Base-by-base conservation (phyloP, 148 eudicot species). In the Oxyria digyna region DNA sequence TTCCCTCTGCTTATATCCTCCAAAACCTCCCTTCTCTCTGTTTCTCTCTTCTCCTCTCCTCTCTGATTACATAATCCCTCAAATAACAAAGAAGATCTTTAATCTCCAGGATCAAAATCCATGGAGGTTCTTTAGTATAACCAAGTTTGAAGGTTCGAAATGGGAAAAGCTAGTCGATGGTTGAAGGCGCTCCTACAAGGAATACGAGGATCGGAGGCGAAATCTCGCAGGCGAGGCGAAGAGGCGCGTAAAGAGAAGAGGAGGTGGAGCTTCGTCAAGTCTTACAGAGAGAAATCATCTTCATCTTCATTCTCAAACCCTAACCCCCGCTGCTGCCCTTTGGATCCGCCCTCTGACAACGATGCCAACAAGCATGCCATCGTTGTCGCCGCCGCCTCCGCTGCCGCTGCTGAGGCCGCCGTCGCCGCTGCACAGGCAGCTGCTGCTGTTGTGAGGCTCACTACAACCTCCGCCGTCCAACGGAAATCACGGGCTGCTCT, bases 131-230 rank as follows among this genome's bases (percentile, higher is more conserved):
- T 1, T 57, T 57, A 31, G 32, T 14, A 21, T 15, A 1, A 24
- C 26, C 24, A 18, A 12, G 27, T 20, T 29, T 40, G 42, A 7
- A 24, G 27, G 41, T 67, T 20, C 27, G 27, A 23, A 18, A 87
- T 90, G 97, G 97, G 93, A 62, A 87, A 84, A 78, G 86, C 91
- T 24, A 55, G 89, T 0, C 62, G 81, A 63, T 87, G 93, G 89
- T 81, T 91, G 76, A 80, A 82, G 13, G 74, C 35, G 29, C 74
- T 91, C 23, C 41, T 87, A 13, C 64, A 4, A 3, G 82, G 89
- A 48, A 37, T 87, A 13, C 79, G 77, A 42, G 75, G 71, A 41
- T 42, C 78, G 4, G 73, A 67, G 55, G 71, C 79, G 8, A 12
- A 48, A 21, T 15, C 40, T 10, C 38, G 21, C 64, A 33, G 32